phyloP scores from a whole-genome alignment of 805 yeast genomes.

The Yarrowia sp. region DNA sequence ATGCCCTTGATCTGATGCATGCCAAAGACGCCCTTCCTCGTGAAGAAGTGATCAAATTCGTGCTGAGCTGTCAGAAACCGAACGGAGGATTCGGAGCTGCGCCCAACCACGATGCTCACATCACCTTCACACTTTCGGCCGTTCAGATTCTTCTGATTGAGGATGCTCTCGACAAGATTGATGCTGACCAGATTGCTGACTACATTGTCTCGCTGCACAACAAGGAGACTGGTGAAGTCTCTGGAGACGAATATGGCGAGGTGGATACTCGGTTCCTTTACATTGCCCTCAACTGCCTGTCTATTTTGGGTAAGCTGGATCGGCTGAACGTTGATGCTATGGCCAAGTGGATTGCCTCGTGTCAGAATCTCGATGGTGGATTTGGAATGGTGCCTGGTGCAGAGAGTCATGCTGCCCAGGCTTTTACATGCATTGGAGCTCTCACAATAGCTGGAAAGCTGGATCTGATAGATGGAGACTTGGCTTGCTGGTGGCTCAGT shows the following conservation, averaged over 20 bases:
- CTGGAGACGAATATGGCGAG: constrained; percentile 90
- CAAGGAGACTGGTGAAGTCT: constrained; percentile 63
- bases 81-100: constrained; percentile 79
- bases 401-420: constrained; percentile 89
- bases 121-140: constrained; percentile 80
- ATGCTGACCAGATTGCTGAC: constrained; percentile 38
- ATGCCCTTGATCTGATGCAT: constrained; percentile 62
- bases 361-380: constrained; percentile 94
- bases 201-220: constrained; percentile 46
- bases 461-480: constrained; percentile 44
- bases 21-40: constrained; percentile 56
- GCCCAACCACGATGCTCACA: constrained; percentile 85
- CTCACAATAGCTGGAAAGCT: constrained; percentile 64
- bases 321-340: constrained; percentile 48
- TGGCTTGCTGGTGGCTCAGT: constrained; percentile 79
- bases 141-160: constrained; percentile 72
- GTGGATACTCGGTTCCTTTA: constrained; percentile 89
- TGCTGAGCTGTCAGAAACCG: constrained; percentile 54
- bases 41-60: constrained; percentile 63
- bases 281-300: constrained; percentile 69
- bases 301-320: constrained; percentile 63
- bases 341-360: constrained; percentile 56
- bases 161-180: constrained; percentile 49
- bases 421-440: constrained; percentile 79
- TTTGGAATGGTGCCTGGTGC: constrained; percentile 93